Evolutionary conservation across 1,139 yeast species (phyloP).

Genomic region (Lodderomyces metapsilosis): DNA sequence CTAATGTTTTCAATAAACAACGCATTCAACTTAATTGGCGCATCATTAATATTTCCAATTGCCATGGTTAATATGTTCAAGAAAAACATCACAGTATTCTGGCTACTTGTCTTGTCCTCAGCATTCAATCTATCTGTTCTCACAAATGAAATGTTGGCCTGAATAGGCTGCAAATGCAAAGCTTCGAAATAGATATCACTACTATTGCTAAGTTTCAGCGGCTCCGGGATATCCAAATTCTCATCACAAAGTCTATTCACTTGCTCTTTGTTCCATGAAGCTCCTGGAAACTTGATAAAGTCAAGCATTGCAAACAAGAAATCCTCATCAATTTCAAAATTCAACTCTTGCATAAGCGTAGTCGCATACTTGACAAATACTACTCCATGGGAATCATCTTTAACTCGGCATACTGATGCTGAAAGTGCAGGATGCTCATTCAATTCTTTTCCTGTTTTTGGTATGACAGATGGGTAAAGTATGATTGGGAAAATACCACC

Average conservation of each 20-base stretch:
- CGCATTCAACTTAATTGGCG: conserved; percentile 89
- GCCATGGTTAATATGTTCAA: conserved; percentile 93
- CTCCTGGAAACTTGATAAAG: conserved; percentile 70
- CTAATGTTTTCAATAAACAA: conserved; percentile 84
- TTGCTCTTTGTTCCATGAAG: conserved; percentile 56
- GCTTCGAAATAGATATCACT: conserved; percentile 89
- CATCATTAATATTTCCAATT: conserved; percentile 94
- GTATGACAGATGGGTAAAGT: conserved; percentile 88
- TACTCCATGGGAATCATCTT: conserved; percentile 90
- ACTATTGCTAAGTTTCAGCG: conserved; percentile 55
- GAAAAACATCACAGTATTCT: conserved; percentile 70
- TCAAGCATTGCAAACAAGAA: conserved; percentile 81
- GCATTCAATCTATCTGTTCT: conserved; percentile 80
- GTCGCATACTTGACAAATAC: conserved; percentile 90
- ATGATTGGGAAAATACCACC: conserved; percentile 89
- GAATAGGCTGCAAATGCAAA: conserved; percentile 87
- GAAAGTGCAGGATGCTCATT: conserved; percentile 89
- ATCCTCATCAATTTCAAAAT: conserved; percentile 92
- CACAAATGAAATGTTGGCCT: conserved; percentile 85
- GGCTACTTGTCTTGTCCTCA: conserved; percentile 54
- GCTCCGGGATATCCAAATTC: conserved; percentile 65
- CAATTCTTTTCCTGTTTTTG: conserved; percentile 81
- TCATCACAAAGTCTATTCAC: conserved; percentile 64
- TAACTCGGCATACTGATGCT: conserved; percentile 77
- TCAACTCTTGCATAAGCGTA: conserved; percentile 80